Base-by-base conservation (phyloP, 2,329 filamentous ascomycete species). In the Fusarium stilboides region DNA sequence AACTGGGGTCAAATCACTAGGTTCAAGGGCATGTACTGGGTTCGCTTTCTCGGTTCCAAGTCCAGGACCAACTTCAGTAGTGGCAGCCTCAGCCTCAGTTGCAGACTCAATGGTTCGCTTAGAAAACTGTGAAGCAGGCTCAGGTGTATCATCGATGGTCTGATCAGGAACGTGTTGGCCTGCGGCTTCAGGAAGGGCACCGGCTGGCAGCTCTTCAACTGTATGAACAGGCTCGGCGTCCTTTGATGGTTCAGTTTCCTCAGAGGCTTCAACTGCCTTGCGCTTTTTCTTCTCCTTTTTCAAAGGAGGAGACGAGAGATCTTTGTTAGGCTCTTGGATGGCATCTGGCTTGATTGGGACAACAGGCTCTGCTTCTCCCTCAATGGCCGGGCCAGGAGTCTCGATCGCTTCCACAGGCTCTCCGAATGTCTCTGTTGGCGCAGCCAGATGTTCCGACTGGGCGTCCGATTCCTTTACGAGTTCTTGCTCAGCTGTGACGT, bases 271-370 rank as follows among this genome's bases (percentile, higher is more conserved):
- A 44, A 53, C 55, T n/a, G n/a, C 34, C 24, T 50, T 68, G 20
- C 26, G 45, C 57, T 61, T 56, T 39, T 59, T 60, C 45, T 59
- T 62, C n/a, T 67, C 24, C 26, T 70, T 57, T 31, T 75, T 72
- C 53, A 59, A 67, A 39, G 58, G 46, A 26, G 52, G 40, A 49
- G 43, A 28, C 6, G 40, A 33, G 12, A 31, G 39, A 8, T 66
- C 52, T 34, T 65, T 57, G 14, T 34, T 28, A 24, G 47, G 36
- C 19, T 65, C 43, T 37, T 61, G 52, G n/a, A 37, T 8, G n/a
- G 17, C 8, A 10, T 64, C 55, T 24, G 45, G 36, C 43, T 65
- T 54, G n/a, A 43, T 13, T 42, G 57, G 14, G 22, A 20, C 22
- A 22, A 19, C 9, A 34, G 57, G 24, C n/a, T 43, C 49, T 33